Evolutionary conservation across 1,284 basidiomycete genomes (phyloP).

Genomic region (Stygiomarasmius scandens): DNA sequence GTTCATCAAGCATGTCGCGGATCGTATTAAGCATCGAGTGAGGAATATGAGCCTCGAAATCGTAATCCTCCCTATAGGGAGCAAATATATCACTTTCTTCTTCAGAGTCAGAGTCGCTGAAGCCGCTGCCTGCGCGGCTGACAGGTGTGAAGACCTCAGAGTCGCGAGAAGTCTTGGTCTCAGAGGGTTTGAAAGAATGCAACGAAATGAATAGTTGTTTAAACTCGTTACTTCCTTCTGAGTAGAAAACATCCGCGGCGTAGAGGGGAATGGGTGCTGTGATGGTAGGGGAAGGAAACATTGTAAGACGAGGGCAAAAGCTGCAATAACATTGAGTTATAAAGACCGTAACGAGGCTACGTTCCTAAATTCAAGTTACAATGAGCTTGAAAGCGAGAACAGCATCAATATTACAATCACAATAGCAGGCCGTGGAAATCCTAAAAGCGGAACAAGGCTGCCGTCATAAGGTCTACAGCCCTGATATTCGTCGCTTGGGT

Average conservation of each 20-base stretch:
- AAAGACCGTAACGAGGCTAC: neutral
- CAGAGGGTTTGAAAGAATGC: neutral
- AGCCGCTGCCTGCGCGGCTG: constrained; percentile 6
- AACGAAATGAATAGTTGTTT: constrained; percentile 8
- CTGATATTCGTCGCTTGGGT: too few relatives aligned
- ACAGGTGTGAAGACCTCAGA: neutral
- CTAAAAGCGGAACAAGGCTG: too few relatives aligned
- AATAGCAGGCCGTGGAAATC: too few relatives aligned
- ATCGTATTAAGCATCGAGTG: neutral
- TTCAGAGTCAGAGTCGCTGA: constrained; percentile 1
- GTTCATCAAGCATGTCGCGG: constrained; percentile 5
- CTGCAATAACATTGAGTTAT: too few relatives aligned
- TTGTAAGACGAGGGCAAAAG: neutral
- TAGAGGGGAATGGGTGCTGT: neutral
- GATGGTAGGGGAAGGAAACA: neutral
- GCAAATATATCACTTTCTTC: constrained; percentile 5
- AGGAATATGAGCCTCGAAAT: constrained; percentile 12
- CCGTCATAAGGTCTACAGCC: too few relatives aligned
- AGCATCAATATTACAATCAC: too few relatives aligned
- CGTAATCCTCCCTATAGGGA: constrained; percentile 7
- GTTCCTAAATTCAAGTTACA: neutral
- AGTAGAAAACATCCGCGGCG: neutral
- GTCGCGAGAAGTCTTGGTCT: neutral
- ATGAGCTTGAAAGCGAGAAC: too few relatives aligned
- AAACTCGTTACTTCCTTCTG: neutral